Evolutionary conservation across 805 yeast genomes (phyloP).

Genomic region (Zygotorulaspora sp.): DNA sequence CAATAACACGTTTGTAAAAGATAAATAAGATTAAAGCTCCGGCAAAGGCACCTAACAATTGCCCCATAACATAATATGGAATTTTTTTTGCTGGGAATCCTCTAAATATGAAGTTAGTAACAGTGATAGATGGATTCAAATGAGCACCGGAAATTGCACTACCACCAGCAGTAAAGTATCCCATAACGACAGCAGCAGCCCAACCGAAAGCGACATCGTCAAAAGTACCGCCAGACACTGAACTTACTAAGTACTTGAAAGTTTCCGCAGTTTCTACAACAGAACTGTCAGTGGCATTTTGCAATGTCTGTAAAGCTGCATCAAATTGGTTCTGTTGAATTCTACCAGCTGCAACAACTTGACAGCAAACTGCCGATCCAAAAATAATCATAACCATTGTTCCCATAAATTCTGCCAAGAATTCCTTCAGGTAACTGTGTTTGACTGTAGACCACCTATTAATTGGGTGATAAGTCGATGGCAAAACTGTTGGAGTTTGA

Average conservation of each 20-base stretch:
- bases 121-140: constrained; percentile 50
- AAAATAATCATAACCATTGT: constrained; percentile 42
- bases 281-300: constrained; percentile 4
- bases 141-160: constrained; percentile 52
- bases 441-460: constrained; percentile 36
- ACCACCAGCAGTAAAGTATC: constrained; percentile 49
- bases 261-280: constrained; percentile 13
- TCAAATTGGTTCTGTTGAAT: constrained; percentile 19
- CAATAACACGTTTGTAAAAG: constrained; percentile 39
- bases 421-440: constrained; percentile 39
- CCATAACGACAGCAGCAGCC: constrained; percentile 53
- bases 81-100: constrained; percentile 49
- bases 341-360: constrained; percentile 37
- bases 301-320: constrained; percentile 8
- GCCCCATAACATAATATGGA: constrained; percentile 43
- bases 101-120: constrained; percentile 45
- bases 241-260: constrained; percentile 16
- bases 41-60: constrained; percentile 45
- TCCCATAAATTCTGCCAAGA: constrained; percentile 50
- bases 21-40: constrained; percentile 47
- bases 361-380: constrained; percentile 50
- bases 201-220: constrained; percentile 45
- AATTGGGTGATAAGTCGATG: constrained; percentile 37
- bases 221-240: constrained; percentile 39
- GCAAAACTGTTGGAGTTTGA: constrained; percentile 37